These are phyloP conservation scores for Gentiana dahurica DNA, from an alignment of 257 asterid genomes.

Conservation along the genomic window DNA sequence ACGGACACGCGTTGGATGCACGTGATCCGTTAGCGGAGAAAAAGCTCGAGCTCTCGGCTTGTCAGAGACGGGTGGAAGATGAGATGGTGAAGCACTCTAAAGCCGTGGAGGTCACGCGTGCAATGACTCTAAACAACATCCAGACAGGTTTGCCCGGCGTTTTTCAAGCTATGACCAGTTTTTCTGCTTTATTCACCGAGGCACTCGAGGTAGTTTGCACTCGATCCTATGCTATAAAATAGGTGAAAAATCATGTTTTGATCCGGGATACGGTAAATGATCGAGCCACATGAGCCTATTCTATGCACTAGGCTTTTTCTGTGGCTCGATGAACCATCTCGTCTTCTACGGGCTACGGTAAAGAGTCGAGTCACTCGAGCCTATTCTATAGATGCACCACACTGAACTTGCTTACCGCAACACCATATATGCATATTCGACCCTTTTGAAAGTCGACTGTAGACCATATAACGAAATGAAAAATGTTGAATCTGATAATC, in stretches of 20 bases:
- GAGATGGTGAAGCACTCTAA: constrained; percentile 69
- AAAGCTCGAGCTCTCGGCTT: constrained; percentile 67
- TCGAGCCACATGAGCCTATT: too few relatives aligned
- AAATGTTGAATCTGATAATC: too few relatives aligned
- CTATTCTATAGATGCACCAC: too few relatives aligned
- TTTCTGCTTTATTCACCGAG: constrained; percentile 66
- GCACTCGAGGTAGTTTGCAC: constrained; percentile 77
- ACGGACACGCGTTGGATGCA: constrained; percentile 54
- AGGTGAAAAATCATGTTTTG: constrained; percentile 2
- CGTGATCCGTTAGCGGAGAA: constrained; percentile 93
- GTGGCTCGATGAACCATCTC: too few relatives aligned
- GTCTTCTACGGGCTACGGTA: neutral
- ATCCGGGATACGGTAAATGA: neutral
- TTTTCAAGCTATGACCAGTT: constrained; percentile 95
- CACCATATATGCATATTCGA: too few relatives aligned
- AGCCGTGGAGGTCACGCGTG: constrained; percentile 88
- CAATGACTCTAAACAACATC: constrained; percentile 82
- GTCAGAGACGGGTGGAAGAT: constrained; percentile 88
- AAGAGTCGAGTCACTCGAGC: too few relatives aligned
- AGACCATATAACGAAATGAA: too few relatives aligned
- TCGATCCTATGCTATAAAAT: constrained; percentile 67
- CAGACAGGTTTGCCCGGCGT: constrained; percentile 98
- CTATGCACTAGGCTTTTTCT: too few relatives aligned
- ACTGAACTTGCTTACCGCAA: too few relatives aligned
- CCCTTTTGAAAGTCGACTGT: too few relatives aligned